Percentiles rank a stretch among this genome's conserved stretches.
Evolutionary conservation across 208 protist genomes (phyloP).

Genomic region (Wallacemonas sp.): DNA sequence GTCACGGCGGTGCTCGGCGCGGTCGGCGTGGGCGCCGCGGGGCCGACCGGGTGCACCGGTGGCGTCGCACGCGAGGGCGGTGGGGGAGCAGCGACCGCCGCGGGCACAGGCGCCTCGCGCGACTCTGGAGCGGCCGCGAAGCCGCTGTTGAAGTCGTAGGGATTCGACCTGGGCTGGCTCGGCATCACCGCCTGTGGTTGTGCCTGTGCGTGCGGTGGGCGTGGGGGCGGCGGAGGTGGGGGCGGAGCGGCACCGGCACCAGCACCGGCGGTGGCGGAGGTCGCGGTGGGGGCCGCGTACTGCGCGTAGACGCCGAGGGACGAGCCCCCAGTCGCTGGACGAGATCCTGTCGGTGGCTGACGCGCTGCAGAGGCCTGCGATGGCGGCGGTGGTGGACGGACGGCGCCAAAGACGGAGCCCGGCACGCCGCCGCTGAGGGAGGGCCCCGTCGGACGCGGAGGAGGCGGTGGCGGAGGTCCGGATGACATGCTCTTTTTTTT

Average conservation of each 20-base stretch:
- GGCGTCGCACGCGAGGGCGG: no score
- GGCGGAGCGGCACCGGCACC: background rate
- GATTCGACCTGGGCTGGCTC: background rate
- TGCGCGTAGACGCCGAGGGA: background rate
- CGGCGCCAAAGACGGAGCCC: background rate
- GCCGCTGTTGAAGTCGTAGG: constrained; percentile 6
- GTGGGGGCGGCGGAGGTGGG: background rate
- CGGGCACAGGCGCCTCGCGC: no score
- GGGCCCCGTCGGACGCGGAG: constrained; percentile 1
- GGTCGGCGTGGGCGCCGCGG: no score
- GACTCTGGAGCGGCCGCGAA: no score
- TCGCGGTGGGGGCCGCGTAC: background rate
- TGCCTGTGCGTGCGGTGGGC: background rate
- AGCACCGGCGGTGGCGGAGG: background rate
- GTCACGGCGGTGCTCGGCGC: background rate
- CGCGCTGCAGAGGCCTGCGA: background rate
- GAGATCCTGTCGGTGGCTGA: background rate
- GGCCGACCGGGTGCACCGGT: background rate
- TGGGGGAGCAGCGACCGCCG: no score
- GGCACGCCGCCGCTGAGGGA: background rate
- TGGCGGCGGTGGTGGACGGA: background rate
- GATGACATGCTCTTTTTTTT: constrained; percentile 2
- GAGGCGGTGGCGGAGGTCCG: background rate
- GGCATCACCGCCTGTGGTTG: background rate
- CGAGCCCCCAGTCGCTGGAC: background rate